phyloP scores from a whole-genome alignment of 768 basidiomycete genomes.

The Amanita inopinata region DNA sequence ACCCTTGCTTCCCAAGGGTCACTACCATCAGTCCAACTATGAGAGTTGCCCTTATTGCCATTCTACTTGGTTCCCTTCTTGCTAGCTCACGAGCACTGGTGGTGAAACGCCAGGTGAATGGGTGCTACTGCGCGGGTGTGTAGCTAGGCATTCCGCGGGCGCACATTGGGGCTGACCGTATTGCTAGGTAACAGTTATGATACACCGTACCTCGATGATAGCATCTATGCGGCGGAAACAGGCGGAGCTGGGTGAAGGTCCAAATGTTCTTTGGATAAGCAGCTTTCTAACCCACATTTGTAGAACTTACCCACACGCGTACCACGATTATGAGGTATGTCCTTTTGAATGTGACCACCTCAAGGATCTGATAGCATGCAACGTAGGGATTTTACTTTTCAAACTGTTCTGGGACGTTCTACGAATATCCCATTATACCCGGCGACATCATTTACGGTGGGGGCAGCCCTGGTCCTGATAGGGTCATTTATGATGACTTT shows the following conservation, averaged over 20 bases:
- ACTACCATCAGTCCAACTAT: not conserved
- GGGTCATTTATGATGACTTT: constrained; percentile 20
- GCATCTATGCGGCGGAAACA: constrained; percentile 14
- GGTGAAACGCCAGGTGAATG: constrained; percentile 14
- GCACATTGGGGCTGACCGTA: not conserved
- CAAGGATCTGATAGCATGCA: not conserved
- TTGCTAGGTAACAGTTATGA: constrained; percentile 13
- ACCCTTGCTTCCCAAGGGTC: too few relatives aligned
- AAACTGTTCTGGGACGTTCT: constrained; percentile 17
- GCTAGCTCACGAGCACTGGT: constrained; percentile 12
- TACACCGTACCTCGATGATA: constrained; percentile 8
- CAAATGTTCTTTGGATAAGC: not conserved
- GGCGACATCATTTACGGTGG: constrained; percentile 15
- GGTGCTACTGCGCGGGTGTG: constrained; percentile 18
- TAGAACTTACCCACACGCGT: constrained; percentile 19
- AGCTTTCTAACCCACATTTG: not conserved
- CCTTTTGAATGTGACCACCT: not conserved
- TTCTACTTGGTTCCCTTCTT: not conserved
- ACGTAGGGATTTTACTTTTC: constrained; percentile 19
- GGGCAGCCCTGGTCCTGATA: constrained; percentile 20
- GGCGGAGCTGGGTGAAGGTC: constrained; percentile 17
- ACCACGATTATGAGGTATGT: constrained; percentile 19
- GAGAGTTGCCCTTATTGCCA: constrained; percentile 9
- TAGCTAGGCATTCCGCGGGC: not conserved
- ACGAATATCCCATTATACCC: constrained; percentile 18